Percentiles rank a stretch among this genome's conserved stretches.
These are phyloP conservation scores for Arthrobotrys megalospora DNA, from an alignment of 2,329 filamentous ascomycete genomes.

Conservation along the genomic window DNA sequence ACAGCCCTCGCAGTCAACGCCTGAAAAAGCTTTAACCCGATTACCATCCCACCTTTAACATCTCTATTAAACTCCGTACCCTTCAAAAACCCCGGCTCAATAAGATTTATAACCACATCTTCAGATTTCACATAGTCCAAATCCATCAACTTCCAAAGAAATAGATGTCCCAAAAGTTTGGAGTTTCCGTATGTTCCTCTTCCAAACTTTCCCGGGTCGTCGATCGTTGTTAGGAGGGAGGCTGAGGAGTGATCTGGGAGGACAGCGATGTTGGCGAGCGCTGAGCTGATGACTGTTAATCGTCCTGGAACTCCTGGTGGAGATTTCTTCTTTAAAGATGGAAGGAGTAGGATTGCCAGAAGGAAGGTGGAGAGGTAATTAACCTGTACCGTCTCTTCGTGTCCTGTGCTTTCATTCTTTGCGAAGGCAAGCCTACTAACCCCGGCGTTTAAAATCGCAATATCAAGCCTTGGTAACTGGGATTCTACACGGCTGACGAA, in stretches of 20 bases:
- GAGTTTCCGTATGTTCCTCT: conserved; percentile 47
- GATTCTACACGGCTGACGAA: conserved; percentile 68
- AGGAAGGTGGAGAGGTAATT: conserved; percentile 67
- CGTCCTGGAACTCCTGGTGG: conserved; percentile 38
- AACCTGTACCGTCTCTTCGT: conserved; percentile 61
- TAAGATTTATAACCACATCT: conserved; percentile 70
- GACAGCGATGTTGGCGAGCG: conserved; percentile 61
- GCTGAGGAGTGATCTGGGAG: conserved; percentile 63
- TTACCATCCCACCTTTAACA: conserved; percentile 57
- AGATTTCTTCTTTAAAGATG: conserved; percentile 63
- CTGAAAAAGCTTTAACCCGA: conserved; percentile 63
- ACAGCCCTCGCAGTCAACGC: conserved; percentile 65
- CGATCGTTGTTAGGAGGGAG: conserved; percentile 47
- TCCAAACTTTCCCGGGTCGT: conserved; percentile 36
- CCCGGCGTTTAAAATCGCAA: conserved; percentile 70
- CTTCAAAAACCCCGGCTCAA: conserved; percentile 69
- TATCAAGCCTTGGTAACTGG: conserved; percentile 68
- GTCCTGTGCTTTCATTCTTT: conserved; percentile 11
- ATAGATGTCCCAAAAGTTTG: conserved; percentile 67
- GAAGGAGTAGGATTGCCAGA: conserved; percentile 66
- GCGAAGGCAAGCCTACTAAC: conserved; percentile 63
- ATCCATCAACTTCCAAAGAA: conserved; percentile 67
- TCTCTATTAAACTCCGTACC: conserved; percentile 69
- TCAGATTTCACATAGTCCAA: conserved; percentile 67
- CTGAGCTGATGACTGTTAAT: conserved; percentile 65